phyloP scores from a whole-genome alignment of 139 green algal genomes.

The Zygnema cylindricum region DNA sequence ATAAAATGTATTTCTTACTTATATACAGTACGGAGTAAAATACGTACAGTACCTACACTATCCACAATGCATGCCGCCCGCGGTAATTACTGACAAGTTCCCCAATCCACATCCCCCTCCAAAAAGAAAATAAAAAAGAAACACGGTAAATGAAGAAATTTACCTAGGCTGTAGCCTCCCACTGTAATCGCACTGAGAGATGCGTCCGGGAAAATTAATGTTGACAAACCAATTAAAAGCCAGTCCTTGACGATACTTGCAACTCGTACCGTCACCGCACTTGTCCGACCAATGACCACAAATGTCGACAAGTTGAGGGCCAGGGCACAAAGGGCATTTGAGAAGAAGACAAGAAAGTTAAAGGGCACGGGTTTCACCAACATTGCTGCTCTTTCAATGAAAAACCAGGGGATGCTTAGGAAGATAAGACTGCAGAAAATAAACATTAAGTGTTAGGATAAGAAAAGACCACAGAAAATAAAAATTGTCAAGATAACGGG shows the following conservation, averaged over 20 bases:
- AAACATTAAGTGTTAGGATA: too few relatives aligned
- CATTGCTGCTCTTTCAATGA: constrained; percentile 66
- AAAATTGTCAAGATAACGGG: too few relatives aligned
- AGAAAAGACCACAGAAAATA: too few relatives aligned
- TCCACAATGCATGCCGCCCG: too few relatives aligned
- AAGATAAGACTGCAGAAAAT: constrained; percentile 60
- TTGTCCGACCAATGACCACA: constrained; percentile 80
- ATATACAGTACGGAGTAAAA: too few relatives aligned
- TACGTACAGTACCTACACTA: too few relatives aligned
- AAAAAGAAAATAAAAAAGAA: too few relatives aligned
- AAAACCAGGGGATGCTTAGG: constrained; percentile 77
- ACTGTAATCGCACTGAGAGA: constrained; percentile 81
- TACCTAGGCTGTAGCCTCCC: constrained; percentile 73
- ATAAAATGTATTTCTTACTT: too few relatives aligned
- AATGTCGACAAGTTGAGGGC: constrained; percentile 72
- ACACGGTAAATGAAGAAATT: too few relatives aligned
- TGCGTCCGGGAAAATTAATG: constrained; percentile 77
- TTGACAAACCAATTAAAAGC: constrained; percentile 94
- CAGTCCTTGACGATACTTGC: constrained; percentile 96
- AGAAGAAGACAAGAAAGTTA: constrained; percentile 78
- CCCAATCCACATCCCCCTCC: too few relatives aligned
- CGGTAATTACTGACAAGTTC: too few relatives aligned
- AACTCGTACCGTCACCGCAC: constrained; percentile 83
- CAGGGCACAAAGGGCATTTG: constrained; percentile 87
- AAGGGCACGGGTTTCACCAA: constrained; percentile 55